phyloP scores from a whole-genome alignment of 345 rosid species.

The Syzygium jambos region DNA sequence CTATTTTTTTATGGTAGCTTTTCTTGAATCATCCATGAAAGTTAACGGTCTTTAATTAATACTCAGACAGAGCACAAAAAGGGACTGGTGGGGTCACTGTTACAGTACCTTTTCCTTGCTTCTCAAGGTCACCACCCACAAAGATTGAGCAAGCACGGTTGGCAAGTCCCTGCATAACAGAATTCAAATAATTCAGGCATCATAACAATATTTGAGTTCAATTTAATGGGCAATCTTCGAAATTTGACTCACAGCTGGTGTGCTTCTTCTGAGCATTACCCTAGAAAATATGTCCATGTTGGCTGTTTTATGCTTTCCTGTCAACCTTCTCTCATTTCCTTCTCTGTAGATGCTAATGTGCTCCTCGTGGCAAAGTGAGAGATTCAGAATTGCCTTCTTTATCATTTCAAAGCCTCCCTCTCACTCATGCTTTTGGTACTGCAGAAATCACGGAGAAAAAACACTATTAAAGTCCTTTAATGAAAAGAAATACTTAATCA shows the following conservation, averaged over 20 bases:
- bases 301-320: slow-evolving; percentile 92
- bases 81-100: not conserved
- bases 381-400: slow-evolving; percentile 82
- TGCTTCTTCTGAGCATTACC: slow-evolving; percentile 29
- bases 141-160: slow-evolving; percentile 87
- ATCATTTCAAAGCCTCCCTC: slow-evolving; percentile 73
- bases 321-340: slow-evolving; percentile 90
- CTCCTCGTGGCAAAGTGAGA: slow-evolving; percentile 71
- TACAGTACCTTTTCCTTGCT: slow-evolving; percentile 63
- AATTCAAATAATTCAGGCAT: not conserved
- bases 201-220: not conserved
- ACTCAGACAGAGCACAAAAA: not conserved
- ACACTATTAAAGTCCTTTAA: not conserved
- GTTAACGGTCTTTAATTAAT: no score
- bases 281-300: slow-evolving; percentile 77
- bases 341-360: slow-evolving; percentile 87
- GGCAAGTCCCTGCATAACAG: slow-evolving; percentile 58
- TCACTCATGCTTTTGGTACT: slow-evolving; percentile 95
- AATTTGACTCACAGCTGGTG: not conserved
- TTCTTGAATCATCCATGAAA: not conserved
- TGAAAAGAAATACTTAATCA: not conserved
- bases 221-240: not conserved
- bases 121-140: slow-evolving; percentile 84
- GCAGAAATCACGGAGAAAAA: not conserved
- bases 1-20: not conserved